Evolutionary conservation across 2,329 filamentous ascomycete genomes (phyloP), one percentile per base, ranked within the genome.

Genomic region (Cordyceps sp.): DNA sequence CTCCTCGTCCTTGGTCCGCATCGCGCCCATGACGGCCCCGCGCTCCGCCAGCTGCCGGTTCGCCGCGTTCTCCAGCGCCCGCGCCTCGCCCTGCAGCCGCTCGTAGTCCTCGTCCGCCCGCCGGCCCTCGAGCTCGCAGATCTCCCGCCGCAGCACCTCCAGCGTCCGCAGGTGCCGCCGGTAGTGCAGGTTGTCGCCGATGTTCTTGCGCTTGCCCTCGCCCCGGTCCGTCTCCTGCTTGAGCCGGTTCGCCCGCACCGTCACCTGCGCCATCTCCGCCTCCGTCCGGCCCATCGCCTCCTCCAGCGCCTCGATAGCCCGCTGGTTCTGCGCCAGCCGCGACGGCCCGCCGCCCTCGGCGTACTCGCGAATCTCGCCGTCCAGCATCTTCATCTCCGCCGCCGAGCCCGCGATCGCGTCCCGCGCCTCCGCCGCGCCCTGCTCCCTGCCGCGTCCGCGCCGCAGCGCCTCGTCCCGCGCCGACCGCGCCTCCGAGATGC

Each of bases 131-230:
- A 98, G 66, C 36, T 81, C 69, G 26, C 59, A 53, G 39, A 98
- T 86, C 37, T 90, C 80, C 14, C 54, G 52, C 33, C 70, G 60
- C 6, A 94, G 66, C 4, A 59, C 61, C 26, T 81, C 66, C 2
- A 94, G 64, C 24, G 76, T 66, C 33, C 73, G 69, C 34, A 73
- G 63, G 37, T 81, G 78, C 48, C 78, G 78, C 36, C 90, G 80
- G 50, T 85, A 93, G 39, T 76, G 76, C 32, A 96, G 60, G 45
- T 98, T 98, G 50, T 96, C 85, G 16, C 65, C 66, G 43, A 98
- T 93, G 40, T 82, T 85, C 44, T 82, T 78, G 57, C 85, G 88
- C 34, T 77, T 86, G 36, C 77, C 73, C 40, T 86, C 80, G 35
- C 82, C 80, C 45, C 85, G 83, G 43, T 75, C 73, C 32, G 86